These are phyloP conservation scores for Syzygium aqueum DNA, from an alignment of 345 rosid genomes.

Conservation along the genomic window DNA sequence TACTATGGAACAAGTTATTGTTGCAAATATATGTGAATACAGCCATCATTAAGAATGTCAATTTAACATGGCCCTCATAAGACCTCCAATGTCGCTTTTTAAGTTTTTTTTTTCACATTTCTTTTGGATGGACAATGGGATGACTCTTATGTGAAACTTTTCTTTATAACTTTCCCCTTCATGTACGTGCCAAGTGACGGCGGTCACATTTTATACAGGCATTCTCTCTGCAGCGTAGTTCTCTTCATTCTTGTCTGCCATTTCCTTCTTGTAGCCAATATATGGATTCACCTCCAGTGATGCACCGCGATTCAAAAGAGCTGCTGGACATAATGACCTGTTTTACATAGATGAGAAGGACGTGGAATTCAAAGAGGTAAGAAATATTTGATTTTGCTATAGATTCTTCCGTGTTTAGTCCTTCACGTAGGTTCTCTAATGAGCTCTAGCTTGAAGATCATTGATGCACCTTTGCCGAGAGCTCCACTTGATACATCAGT, in stretches of 20 bases:
- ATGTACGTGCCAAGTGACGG: background rate
- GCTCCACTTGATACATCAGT: slow-evolving; percentile 49
- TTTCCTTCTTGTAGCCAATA: slow-evolving; percentile 38
- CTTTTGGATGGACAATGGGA: background rate
- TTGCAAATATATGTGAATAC: background rate
- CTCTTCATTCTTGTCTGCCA: background rate
- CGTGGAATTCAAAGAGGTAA: slow-evolving; percentile 68
- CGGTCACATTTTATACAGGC: background rate
- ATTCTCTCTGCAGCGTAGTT: background rate
- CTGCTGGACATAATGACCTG: slow-evolving; percentile 63
- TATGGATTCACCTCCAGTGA: slow-evolving; percentile 57
- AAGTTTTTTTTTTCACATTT: background rate
- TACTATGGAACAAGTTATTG: background rate
- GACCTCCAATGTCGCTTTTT: background rate
- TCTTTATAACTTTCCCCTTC: background rate
- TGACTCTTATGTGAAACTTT: background rate
- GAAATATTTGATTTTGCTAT: background rate
- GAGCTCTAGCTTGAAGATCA: slow-evolving; percentile 28
- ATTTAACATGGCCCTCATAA: background rate
- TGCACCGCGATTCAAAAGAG: slow-evolving; percentile 53
- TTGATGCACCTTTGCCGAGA: slow-evolving; percentile 56
- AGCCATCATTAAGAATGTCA: background rate
- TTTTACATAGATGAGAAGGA: slow-evolving; percentile 67
- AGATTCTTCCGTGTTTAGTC: background rate
- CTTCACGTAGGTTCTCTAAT: background rate